Evolutionary conservation across 2,329 filamentous ascomycete genomes (phyloP).

Genomic region (Acrodontium crateriforme): DNA sequence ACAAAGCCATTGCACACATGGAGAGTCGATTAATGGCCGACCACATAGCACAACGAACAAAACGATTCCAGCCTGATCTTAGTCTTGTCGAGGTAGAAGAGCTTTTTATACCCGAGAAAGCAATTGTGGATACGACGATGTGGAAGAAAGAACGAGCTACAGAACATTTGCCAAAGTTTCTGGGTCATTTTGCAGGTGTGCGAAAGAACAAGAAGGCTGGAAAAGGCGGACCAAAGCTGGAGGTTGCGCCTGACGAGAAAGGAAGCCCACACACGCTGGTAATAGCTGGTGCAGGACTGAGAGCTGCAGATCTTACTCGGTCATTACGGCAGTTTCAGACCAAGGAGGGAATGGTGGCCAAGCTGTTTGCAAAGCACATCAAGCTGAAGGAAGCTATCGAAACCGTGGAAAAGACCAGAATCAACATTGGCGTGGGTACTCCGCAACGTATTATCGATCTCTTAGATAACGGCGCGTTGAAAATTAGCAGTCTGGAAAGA

Average conservation of each 20-base stretch:
- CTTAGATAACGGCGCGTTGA: slow-evolving; percentile 68
- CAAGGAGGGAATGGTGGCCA: slow-evolving; percentile 66
- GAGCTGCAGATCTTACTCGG: slow-evolving; percentile 74
- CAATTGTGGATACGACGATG: slow-evolving; percentile 66
- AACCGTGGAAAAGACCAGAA: slow-evolving; percentile 53
- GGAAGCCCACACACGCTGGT: slow-evolving; percentile 64
- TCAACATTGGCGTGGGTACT: slow-evolving; percentile 82
- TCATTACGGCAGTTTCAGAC: slow-evolving; percentile 64
- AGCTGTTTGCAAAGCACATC: slow-evolving; percentile 97
- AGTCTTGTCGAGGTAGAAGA: slow-evolving; percentile 77
- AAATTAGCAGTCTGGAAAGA: slow-evolving; percentile 55
- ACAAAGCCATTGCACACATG: slow-evolving; percentile 69
- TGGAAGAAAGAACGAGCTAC: slow-evolving; percentile 55
- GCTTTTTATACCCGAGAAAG: slow-evolving; percentile 42
- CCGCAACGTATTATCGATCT: slow-evolving; percentile 71
- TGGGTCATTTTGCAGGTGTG: slow-evolving; percentile 47
- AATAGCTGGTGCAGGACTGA: slow-evolving; percentile 68
- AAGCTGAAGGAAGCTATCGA: slow-evolving; percentile 78
- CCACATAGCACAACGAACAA: slow-evolving; percentile 66
- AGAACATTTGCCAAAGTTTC: slow-evolving; percentile 62
- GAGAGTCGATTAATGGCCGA: slow-evolving; percentile 73
- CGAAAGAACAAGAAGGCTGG: slow-evolving; percentile 25
- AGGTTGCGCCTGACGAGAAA: slow-evolving; percentile 51
- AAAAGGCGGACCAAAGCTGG: slow-evolving; percentile 47
- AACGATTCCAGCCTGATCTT: slow-evolving; percentile 64